phyloP scores from a whole-genome alignment of 164 flowering plant genomes.

The Berberis vulgaris region DNA sequence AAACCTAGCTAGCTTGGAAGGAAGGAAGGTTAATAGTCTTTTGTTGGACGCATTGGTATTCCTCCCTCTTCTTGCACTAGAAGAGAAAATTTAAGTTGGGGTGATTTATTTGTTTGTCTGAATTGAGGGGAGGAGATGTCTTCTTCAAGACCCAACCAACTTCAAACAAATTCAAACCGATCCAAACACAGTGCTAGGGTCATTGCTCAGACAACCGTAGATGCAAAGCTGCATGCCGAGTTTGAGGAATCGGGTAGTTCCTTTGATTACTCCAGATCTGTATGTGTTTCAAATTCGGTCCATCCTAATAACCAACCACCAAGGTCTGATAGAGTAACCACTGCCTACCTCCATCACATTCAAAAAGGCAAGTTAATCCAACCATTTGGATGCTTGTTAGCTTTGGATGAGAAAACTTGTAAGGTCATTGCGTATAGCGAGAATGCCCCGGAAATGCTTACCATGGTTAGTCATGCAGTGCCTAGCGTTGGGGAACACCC shows the following conservation, averaged over 20 bases:
- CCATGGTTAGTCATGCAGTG: conserved; percentile 79
- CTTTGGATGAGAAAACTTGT: conserved; percentile 71
- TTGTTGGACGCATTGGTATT: too few species aligned
- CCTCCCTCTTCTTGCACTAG: too few species aligned
- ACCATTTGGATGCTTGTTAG: conserved; percentile 78
- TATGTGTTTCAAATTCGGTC: conserved; percentile 23
- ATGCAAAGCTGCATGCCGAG: conserved; percentile 83
- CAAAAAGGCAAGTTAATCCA: conserved; percentile 77
- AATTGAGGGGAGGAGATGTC: not conserved
- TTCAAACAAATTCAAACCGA: conserved; percentile 43
- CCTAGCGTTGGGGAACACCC: conserved; percentile 83
- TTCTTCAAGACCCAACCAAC: not conserved
- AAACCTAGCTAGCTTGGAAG: too few species aligned
- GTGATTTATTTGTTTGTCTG: not conserved
- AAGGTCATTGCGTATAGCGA: conserved; percentile 79
- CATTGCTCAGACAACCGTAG: conserved; percentile 81
- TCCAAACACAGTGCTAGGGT: conserved; percentile 72
- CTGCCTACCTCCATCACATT: conserved; percentile 77
- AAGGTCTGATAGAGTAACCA: conserved; percentile 58
- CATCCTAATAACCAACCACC: conserved; percentile 33
- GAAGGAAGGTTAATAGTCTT: too few species aligned
- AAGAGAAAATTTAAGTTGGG: too few species aligned
- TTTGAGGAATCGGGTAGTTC: conserved; percentile 81
- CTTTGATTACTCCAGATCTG: conserved; percentile 79
- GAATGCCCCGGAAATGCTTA: conserved; percentile 84